Percentiles rank a stretch among this genome's conserved stretches.
Conservation (phyloP, 2,329 filamentous ascomycete genomes). For the Aspergillus udagawae region DNA sequence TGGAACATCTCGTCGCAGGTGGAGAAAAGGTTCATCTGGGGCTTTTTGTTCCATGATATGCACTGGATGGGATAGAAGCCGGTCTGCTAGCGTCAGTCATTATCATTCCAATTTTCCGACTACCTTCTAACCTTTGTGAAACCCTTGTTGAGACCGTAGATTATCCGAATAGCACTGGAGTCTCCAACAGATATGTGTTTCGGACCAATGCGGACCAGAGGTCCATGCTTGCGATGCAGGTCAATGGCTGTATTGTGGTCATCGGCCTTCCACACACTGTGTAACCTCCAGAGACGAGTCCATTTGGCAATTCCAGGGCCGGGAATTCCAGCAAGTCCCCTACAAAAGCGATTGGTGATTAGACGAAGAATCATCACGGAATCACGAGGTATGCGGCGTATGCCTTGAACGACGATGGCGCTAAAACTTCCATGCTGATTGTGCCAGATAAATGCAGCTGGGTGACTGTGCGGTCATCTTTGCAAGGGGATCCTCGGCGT, state of each 20-base stretch:
- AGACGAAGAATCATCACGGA: not conserved
- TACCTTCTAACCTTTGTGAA: constrained; percentile 1
- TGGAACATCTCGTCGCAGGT: constrained; percentile 17
- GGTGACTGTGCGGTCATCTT: not conserved
- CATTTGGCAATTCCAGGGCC: constrained; percentile 1
- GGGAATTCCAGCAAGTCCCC: not conserved
- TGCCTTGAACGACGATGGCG: not conserved
- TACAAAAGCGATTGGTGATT: not conserved
- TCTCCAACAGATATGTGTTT: constrained; percentile 6
- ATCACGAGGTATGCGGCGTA: not conserved
- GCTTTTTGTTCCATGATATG: constrained; percentile 18
- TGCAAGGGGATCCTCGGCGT: not conserved
- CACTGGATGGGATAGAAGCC: constrained; percentile 20
- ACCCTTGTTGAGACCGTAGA: constrained; percentile 2
- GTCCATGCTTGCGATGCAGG: constrained; percentile 1
- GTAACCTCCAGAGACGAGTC: constrained; percentile 15
- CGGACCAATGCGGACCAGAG: constrained; percentile 6
- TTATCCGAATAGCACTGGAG: not conserved
- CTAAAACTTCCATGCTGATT: not conserved
- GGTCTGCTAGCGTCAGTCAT: not conserved
- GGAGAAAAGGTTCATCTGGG: constrained; percentile 21
- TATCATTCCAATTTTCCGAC: not conserved
- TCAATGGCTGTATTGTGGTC: constrained; percentile 10
- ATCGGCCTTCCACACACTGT: constrained; percentile 16
- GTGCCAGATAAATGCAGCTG: not conserved